phyloP scores from a whole-genome alignment of 495 filamentous ascomycete genomes.

The Hyphodiscus hymeniophilus region DNA sequence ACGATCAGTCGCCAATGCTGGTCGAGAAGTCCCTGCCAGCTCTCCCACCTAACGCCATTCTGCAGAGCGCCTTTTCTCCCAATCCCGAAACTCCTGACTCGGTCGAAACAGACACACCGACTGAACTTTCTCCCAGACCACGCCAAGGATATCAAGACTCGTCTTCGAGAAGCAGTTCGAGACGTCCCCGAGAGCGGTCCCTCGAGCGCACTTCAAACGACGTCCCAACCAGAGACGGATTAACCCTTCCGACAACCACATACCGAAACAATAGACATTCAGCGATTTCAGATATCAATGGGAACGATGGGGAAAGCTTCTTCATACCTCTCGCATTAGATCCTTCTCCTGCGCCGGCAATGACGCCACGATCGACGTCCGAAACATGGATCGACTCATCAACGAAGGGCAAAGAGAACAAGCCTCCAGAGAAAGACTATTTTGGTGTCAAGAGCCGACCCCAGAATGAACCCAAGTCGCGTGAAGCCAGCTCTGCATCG shows the following conservation, averaged over 20 bases:
- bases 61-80: constrained; percentile 48
- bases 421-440: constrained; percentile 36
- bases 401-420: constrained; percentile 35
- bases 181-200: constrained; percentile 33
- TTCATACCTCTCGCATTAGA: constrained; percentile 90
- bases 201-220: constrained; percentile 36
- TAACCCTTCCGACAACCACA: constrained; percentile 65
- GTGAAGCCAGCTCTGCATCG: constrained; percentile 35
- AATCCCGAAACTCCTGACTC: constrained; percentile 70
- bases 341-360: constrained; percentile 59
- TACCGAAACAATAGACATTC: constrained; percentile 75
- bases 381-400: constrained; percentile 29
- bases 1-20: constrained; percentile 54
- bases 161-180: constrained; percentile 40
- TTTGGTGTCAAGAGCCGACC: constrained; percentile 31
- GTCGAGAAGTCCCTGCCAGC: constrained; percentile 93
- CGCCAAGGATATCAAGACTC: constrained; percentile 43
- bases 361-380: constrained; percentile 51
- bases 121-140: constrained; percentile 62
- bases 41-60: constrained; percentile 67
- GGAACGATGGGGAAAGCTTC: constrained; percentile 57
- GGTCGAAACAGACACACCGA: constrained; percentile 48
- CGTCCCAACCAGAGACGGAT: constrained; percentile 39
- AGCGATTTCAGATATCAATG: constrained; percentile 45
- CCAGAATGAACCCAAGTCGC: constrained; percentile 17